phyloP scores from a whole-genome alignment of 2,329 filamentous ascomycete species.

The Hymenoscyphus scutula region DNA sequence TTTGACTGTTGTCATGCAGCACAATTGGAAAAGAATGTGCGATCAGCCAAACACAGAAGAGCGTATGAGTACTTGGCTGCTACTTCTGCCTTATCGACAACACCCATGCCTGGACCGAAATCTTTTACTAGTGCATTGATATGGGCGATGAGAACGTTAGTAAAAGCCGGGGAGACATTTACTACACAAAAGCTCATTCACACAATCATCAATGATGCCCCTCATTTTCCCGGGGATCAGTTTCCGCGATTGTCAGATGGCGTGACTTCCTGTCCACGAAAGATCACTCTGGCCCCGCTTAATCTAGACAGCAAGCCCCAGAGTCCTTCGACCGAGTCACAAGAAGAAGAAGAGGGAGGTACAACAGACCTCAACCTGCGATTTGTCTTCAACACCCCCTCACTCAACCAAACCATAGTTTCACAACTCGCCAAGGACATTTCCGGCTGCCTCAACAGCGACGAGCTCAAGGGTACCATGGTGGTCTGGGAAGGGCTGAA shows the following conservation, averaged over 20 bases:
- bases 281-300: slow-evolving; percentile 9
- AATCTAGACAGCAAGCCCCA: not conserved
- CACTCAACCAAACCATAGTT: not conserved
- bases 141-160: slow-evolving; percentile 16
- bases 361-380: slow-evolving; percentile 5
- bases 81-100: slow-evolving; percentile 12
- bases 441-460: not conserved
- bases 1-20: slow-evolving; percentile 28
- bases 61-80: slow-evolving; percentile 25
- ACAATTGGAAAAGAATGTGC: slow-evolving; percentile 11
- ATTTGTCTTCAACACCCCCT: slow-evolving; percentile 6
- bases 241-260: slow-evolving; percentile 7
- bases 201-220: slow-evolving; percentile 13
- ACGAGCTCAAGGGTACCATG: not conserved
- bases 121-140: slow-evolving; percentile 23
- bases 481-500: slow-evolving; percentile 6
- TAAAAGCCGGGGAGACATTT: slow-evolving; percentile 2
- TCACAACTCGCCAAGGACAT: not conserved
- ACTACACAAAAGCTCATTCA: slow-evolving; percentile 17
- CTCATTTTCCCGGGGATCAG: slow-evolving; percentile 17
- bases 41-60: slow-evolving; percentile 3
- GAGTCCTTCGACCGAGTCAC: not conserved
- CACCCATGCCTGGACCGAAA: slow-evolving; percentile 11
- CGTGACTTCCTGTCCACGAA: not conserved
- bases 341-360: not conserved